Evolutionary conservation across 73 alveolate genomes (phyloP), one percentile per base, ranked within the genome.

Genomic region (Stentor roeselii): DNA sequence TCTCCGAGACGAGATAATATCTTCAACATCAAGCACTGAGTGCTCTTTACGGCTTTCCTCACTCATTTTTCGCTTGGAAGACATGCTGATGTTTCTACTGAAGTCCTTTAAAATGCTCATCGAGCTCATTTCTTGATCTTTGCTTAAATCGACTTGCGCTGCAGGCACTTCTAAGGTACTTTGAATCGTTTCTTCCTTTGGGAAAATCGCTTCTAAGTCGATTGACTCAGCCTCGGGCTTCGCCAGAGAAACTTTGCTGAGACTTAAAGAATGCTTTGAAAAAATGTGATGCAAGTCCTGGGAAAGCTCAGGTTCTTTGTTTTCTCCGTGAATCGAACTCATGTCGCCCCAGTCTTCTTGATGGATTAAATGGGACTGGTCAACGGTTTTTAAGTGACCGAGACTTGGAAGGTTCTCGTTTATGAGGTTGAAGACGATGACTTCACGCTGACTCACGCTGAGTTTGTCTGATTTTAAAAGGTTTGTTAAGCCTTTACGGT

Each of bases 321-420:
- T 67, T 34, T 67, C 80, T 34, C 41, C n/a, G 34, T 21, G 41
- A 30, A 67, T 67, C 37, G n/a, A 21, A 21, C 41, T 21, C 37
- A 67, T 67, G 34, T 67, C 37, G 21, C 37, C 80, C 80, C 80
- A 67, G 34, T 67, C 34, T 2, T 67, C 41, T 40, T 67, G 80
- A 15, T 67, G 27, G 11, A 21, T 34, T 11, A 67, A 21, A 36
- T 67, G 50, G 30, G 6, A 6, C 11, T 15, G 27, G 2, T 67
- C 80, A 30, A 21, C 41, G 42, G n/a, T 67, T 67, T 67, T 67
- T 50, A 50, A 50, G 6, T 50, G 6, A 50, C 30, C 67, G 30
- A 11, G 6, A 50, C 21, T 21, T 50, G 6, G 6, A 11, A 50
- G 6, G 11, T 67, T 40, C 37, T 34, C 80, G 2, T 67, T 36